Percentiles rank a stretch among this genome's conserved stretches.
phyloP scores from a whole-genome alignment of 495 filamentous ascomycete species.

The Penicillium roqueforti region DNA sequence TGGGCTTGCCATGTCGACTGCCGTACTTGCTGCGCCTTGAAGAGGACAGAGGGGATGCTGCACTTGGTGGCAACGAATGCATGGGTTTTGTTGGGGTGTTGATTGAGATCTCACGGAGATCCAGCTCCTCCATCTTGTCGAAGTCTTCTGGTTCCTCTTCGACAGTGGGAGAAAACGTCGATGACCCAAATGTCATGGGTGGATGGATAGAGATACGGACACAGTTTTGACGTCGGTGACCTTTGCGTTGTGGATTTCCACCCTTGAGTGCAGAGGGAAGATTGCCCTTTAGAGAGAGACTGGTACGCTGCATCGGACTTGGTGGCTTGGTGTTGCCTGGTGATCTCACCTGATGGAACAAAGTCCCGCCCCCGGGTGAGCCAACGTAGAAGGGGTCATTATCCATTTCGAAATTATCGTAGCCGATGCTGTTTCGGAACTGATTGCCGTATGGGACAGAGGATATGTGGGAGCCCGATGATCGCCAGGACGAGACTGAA shows the following conservation, averaged over 20 bases:
- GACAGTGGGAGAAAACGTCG: constrained; percentile 35
- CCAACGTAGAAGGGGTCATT: constrained; percentile 33
- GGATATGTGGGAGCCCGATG: constrained; percentile 17
- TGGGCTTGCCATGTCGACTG: constrained; percentile 24
- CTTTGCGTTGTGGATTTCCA: constrained; percentile 35
- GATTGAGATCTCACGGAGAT: constrained; percentile 25
- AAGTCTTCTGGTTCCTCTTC: constrained; percentile 39
- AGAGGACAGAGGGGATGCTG: constrained; percentile 19
- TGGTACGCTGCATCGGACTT: constrained; percentile 23
- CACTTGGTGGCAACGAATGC: constrained; percentile 13
- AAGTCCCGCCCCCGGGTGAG: constrained; percentile 15
- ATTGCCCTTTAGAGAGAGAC: constrained; percentile 21
- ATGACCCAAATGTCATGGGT: constrained; percentile 35
- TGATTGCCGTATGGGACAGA: constrained; percentile 28
- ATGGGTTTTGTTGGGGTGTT: constrained; percentile 12
- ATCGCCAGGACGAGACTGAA: constrained; percentile 10
- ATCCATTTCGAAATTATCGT: constrained; percentile 21
- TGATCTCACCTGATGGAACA: constrained; percentile 20
- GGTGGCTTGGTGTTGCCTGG: constrained; percentile 19
- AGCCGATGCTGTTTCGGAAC: constrained; percentile 27
- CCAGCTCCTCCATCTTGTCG: constrained; percentile 28
- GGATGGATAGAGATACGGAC: constrained; percentile 49
- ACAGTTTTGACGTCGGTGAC: constrained; percentile 46
- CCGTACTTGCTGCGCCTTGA: constrained; percentile 21
- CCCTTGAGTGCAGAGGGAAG: constrained; percentile 40